phyloP scores from a whole-genome alignment of 2,329 filamentous ascomycete genomes.

The Mariannaea elegans region DNA sequence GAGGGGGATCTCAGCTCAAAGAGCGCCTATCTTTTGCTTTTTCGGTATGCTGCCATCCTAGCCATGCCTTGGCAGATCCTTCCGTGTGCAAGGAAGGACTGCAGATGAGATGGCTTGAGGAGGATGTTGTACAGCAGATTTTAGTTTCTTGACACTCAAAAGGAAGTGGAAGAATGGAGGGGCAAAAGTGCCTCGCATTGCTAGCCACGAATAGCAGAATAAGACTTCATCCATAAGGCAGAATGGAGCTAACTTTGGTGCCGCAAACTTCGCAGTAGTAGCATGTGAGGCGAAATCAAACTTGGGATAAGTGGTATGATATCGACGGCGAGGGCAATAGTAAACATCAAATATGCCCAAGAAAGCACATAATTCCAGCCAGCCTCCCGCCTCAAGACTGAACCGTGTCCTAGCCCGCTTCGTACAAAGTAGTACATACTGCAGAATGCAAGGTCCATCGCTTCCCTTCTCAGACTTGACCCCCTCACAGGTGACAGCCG shows the following conservation, averaged over 20 bases:
- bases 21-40: background rate
- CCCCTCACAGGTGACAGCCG: constrained; percentile 13
- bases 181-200: background rate
- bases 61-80: background rate
- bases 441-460: constrained; percentile 22
- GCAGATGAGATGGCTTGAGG: background rate
- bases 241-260: background rate
- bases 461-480: constrained; percentile 10
- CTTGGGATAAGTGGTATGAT: background rate
- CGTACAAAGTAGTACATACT: constrained; percentile 15
- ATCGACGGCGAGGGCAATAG: background rate
- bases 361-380: background rate
- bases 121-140: background rate
- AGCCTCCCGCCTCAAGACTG: background rate
- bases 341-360: background rate
- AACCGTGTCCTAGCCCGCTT: constrained; percentile 8
- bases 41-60: background rate
- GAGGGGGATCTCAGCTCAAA: background rate
- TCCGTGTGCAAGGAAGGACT: background rate
- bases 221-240: background rate
- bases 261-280: background rate
- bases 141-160: background rate
- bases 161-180: background rate
- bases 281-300: background rate
- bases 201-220: background rate